A percentile compares a stretch with the other conserved stretches of the same genome.
Evolutionary conservation across 169 alveolate genomes (phyloP).

Genomic region (Plasmodium inui): DNA sequence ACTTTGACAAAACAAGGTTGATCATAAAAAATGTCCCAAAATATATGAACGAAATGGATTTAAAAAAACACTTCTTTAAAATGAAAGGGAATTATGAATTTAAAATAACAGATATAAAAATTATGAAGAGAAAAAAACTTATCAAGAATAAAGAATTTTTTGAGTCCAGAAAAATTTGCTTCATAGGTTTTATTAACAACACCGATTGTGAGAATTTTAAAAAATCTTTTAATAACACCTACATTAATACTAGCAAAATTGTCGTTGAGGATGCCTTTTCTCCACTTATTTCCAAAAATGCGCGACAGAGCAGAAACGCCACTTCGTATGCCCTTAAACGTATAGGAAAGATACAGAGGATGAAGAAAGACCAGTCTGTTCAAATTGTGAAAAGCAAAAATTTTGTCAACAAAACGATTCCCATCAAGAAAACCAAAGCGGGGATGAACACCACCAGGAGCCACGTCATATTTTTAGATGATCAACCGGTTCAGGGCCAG

Average conservation of each 20-base stretch:
- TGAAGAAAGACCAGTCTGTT: constrained; percentile 4
- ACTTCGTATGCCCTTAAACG: neutral
- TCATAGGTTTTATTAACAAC: constrained; percentile 90
- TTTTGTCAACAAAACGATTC: constrained; percentile 34
- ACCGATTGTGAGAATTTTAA: constrained; percentile 87
- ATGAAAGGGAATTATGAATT: constrained; percentile 77
- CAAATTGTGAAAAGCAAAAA: constrained; percentile 24
- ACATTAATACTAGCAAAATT: constrained; percentile 89
- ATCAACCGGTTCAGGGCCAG: neutral
- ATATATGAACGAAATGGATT: constrained; percentile 82
- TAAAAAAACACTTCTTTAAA: constrained; percentile 82
- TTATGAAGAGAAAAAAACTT: constrained; percentile 78
- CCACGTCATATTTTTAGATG: constrained; percentile 54
- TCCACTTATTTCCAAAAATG: constrained; percentile 74
- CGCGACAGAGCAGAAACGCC: neutral
- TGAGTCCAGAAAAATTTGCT: constrained; percentile 89
- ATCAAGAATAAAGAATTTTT: constrained; percentile 51
- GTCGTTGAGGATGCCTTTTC: constrained; percentile 89
- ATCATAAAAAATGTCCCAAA: constrained; percentile 87
- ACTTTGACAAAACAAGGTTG: constrained; percentile 76
- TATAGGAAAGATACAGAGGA: neutral
- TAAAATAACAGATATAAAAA: constrained; percentile 87
- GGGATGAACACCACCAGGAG: constrained; percentile 67
- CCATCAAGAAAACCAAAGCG: constrained; percentile 69
- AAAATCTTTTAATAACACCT: constrained; percentile 89